A percentile compares a stretch with the other conserved stretches of the same genome.
These are phyloP conservation scores for Daldinia sp. DNA, from an alignment of 2,329 filamentous ascomycete species.

Conservation along the genomic window DNA sequence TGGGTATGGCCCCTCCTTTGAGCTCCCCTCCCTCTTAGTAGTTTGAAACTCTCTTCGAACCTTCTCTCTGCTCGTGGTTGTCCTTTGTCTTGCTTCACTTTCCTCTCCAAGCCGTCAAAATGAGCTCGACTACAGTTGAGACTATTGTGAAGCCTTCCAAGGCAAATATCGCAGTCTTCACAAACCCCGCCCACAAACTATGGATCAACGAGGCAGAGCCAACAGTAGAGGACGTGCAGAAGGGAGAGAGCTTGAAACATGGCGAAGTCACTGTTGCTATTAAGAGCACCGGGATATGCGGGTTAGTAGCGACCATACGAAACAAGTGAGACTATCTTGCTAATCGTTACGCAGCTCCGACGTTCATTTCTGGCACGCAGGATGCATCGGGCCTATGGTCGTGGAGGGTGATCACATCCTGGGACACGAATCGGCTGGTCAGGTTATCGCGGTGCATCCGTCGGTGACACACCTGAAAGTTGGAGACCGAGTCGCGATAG, in stretches of 20 bases:
- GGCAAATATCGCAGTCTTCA: conserved; percentile 95
- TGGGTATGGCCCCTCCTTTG: conserved; percentile 39
- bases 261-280: conserved; percentile 90
- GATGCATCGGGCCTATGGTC: conserved; percentile 95
- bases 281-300: conserved; percentile 96
- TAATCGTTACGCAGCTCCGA: conserved; percentile 70
- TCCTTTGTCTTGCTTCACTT: conserved; percentile 3
- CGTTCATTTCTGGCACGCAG: conserved; percentile 96
- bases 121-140: conserved; percentile 40
- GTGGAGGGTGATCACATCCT: conserved; percentile 89
- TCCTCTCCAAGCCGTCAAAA: conserved; percentile 26
- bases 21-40: conserved; percentile 25
- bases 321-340: conserved; percentile 5
- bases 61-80: conserved; percentile 5
- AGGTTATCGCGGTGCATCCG: conserved; percentile 81
- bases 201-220: conserved; percentile 86
- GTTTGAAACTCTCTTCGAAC: conserved; percentile 26
- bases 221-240: conserved; percentile 75
- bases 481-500: conserved; percentile 91
- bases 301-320: conserved; percentile 59
- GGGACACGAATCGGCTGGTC: conserved; percentile 91
- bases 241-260: conserved; percentile 72
- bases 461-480: conserved; percentile 80
- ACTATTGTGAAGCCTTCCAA: conserved; percentile 65
- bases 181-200: conserved; percentile 89